Conservation (phyloP, 2,329 filamentous ascomycete genomes). For the Calycina herbarum region DNA sequence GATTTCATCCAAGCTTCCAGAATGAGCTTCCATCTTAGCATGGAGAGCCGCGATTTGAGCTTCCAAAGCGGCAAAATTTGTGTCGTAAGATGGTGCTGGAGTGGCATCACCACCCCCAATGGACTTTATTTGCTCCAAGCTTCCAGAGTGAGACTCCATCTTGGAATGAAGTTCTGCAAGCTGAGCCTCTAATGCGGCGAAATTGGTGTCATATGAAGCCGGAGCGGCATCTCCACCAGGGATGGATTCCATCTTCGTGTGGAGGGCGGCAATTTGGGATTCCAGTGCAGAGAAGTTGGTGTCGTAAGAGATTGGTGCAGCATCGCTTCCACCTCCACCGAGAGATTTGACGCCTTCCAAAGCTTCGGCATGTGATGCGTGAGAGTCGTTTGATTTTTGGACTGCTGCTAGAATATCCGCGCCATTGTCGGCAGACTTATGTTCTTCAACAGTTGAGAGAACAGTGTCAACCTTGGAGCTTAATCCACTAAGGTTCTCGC, state of each 20-base stretch:
- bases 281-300: conserved; percentile 20
- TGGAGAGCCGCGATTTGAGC: conserved; percentile 27
- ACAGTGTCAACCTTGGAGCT: conserved; percentile 30
- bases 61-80: conserved; percentile 20
- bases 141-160: conserved; percentile 24
- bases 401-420: conserved; percentile 32
- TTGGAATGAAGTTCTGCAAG: conserved; percentile 26
- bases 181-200: conserved; percentile 24
- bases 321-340: conserved; percentile 6
- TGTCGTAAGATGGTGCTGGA: conserved; percentile 12
- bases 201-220: conserved; percentile 12
- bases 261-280: conserved; percentile 26
- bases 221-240: conserved; percentile 6
- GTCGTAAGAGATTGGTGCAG: conserved; percentile 12
- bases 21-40: conserved; percentile 25
- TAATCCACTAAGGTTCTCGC: conserved; percentile 25
- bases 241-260: conserved; percentile 25
- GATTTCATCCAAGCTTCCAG: conserved; percentile 24
- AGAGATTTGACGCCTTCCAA: conserved; percentile 19
- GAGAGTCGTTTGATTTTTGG: conserved; percentile 31
- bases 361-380: conserved; percentile 28
- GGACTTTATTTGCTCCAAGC: conserved; percentile 24
- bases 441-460: conserved; percentile 26
- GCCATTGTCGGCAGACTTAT: conserved; percentile 23
- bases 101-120: neutral